These are phyloP conservation scores for Endocalyx cinctus DNA, from an alignment of 2,329 filamentous ascomycete genomes.

Conservation along the genomic window DNA sequence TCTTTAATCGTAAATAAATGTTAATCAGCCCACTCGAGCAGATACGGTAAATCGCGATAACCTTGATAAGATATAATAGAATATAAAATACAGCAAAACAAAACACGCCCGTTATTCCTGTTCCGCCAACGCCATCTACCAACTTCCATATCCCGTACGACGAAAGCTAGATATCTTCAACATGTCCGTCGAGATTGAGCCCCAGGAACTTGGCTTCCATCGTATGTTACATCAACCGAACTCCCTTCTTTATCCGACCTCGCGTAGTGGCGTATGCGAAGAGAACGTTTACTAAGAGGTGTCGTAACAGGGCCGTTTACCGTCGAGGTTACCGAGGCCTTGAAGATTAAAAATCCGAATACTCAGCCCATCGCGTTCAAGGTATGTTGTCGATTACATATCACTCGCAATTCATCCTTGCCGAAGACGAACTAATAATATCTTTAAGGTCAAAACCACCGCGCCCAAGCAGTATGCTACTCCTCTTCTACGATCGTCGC, in stretches of 20 bases:
- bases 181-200: conserved; percentile 96
- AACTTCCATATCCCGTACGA: neutral
- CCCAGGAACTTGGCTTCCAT: conserved; percentile 86
- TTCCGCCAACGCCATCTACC: too few species aligned
- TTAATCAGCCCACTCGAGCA: too few species aligned
- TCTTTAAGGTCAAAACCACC: conserved; percentile 86
- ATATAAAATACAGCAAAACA: too few species aligned
- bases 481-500: conserved; percentile 10
- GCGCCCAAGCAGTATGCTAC: conserved; percentile 89
- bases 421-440: conserved; percentile 18
- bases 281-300: too few species aligned
- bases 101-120: too few species aligned
- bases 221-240: conserved; percentile 54
- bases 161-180: conserved; percentile 24
- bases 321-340: conserved; percentile 58
- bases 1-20: too few species aligned
- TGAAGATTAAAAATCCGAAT: conserved; percentile 63
- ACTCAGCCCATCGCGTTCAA: conserved; percentile 64
- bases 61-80: too few species aligned
- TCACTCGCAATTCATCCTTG: too few species aligned
- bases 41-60: too few species aligned
- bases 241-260: conserved; percentile 1
- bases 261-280: too few species aligned
- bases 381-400: conserved; percentile 37
- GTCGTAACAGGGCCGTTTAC: conserved; percentile 57